Evolutionary conservation across 2,329 filamentous ascomycete species (phyloP).

Genomic region (Exutisphaerella laricina): DNA sequence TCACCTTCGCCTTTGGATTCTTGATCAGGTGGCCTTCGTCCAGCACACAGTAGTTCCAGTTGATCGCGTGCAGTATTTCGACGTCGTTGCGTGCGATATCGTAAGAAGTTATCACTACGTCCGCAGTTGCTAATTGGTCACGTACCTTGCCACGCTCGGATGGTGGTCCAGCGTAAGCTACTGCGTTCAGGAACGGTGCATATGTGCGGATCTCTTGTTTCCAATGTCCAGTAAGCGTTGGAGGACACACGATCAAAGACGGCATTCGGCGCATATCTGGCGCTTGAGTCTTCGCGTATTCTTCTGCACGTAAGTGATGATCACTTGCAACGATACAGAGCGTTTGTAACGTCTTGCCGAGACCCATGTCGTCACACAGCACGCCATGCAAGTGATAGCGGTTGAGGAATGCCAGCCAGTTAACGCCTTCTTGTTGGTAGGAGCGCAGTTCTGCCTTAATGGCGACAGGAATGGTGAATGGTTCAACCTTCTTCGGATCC

Average conservation of each 20-base stretch:
- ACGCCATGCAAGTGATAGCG: constrained; percentile 97
- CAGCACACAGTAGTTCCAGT: constrained; percentile 95
- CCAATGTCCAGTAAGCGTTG: constrained; percentile 95
- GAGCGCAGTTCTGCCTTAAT: constrained; percentile 96
- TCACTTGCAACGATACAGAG: constrained; percentile 97
- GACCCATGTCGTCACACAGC: constrained; percentile 98
- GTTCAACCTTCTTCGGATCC: constrained; percentile 93
- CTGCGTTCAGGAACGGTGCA: constrained; percentile 84
- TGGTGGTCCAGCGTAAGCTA: constrained; percentile 87
- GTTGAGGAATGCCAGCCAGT: constrained; percentile 97
- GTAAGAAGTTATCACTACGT: constrained; percentile 95
- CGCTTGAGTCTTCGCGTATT: constrained; percentile 76
- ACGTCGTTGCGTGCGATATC: constrained; percentile 95
- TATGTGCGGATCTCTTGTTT: constrained; percentile 96
- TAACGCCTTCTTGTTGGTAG: constrained; percentile 97
- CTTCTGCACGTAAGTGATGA: constrained; percentile 86
- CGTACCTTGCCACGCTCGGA: constrained; percentile 69
- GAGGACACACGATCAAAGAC: constrained; percentile 91
- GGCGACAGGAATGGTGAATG: constrained; percentile 86
- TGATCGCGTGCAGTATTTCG: constrained; percentile 75
- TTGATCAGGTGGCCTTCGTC: constrained; percentile 99
- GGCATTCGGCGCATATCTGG: constrained; percentile 74
- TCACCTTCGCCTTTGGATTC: constrained; percentile 96
- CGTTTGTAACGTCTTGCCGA: constrained; percentile 95
- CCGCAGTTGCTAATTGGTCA: constrained; percentile 65